These are phyloP conservation scores for Hypoxylon fuscum DNA, from an alignment of 495 filamentous ascomycete genomes.

Conservation along the genomic window DNA sequence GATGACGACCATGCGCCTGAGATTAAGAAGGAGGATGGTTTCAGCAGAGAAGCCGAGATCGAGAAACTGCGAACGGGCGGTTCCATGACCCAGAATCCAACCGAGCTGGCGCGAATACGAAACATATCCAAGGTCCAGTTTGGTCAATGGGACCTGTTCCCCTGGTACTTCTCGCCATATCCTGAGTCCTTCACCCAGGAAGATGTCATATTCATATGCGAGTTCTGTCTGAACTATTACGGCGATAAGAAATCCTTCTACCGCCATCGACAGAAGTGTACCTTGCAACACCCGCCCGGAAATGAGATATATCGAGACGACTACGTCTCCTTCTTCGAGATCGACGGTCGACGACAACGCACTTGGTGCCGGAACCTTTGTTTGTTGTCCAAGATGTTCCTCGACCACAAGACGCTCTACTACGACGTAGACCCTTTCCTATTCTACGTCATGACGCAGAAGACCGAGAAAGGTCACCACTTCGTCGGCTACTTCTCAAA, in stretches of 20 bases:
- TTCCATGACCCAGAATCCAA: conserved; percentile 98
- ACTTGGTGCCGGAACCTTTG: conserved; percentile 98
- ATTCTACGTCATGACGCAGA: conserved; percentile 96
- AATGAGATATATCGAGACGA: conserved; percentile 99
- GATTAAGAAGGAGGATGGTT: conserved; percentile 57
- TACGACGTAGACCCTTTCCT: conserved; percentile 99
- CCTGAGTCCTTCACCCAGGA: conserved; percentile 85
- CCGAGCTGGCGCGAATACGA: conserved; percentile 94
- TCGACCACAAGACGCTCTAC: conserved; percentile 99
- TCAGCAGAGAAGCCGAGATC: conserved; percentile 91
- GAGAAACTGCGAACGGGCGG: conserved; percentile 92
- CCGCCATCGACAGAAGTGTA: conserved; percentile 90
- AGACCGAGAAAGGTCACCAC: conserved; percentile 87
- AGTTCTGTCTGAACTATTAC: conserved; percentile 94
- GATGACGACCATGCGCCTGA: conserved; percentile 53
- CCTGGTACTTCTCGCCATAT: conserved; percentile 99
- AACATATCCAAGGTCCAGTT: conserved; percentile 94
- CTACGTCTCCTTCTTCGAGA: conserved; percentile 94
- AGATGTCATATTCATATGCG: conserved; percentile 94
- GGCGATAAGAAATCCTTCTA: conserved; percentile 79
- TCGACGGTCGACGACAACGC: conserved; percentile 92
- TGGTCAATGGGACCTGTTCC: conserved; percentile 89
- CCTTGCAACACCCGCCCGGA: conserved; percentile 88
- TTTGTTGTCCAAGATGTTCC: conserved; percentile 91
- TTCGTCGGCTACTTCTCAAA: conserved; percentile 98